phyloP scores from a whole-genome alignment of 2,329 filamentous ascomycete genomes.

The Claviceps africana region DNA sequence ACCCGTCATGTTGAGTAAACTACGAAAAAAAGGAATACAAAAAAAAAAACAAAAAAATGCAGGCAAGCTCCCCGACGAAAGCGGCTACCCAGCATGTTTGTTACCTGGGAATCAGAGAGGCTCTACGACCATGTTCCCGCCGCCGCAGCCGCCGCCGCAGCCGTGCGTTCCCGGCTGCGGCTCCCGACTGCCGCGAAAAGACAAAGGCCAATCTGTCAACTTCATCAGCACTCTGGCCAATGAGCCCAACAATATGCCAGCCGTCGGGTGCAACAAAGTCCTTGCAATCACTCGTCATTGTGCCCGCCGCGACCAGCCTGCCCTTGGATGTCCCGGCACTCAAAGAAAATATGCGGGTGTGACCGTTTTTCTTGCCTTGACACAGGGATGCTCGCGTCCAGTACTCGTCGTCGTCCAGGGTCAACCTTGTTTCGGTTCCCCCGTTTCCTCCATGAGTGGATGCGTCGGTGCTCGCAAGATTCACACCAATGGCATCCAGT shows the following conservation, averaged over 20 bases:
- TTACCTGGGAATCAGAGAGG: no score
- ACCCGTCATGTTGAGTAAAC: no score
- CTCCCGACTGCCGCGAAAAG: not conserved
- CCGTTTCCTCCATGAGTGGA: not conserved
- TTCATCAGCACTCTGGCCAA: not conserved
- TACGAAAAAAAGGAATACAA: no score
- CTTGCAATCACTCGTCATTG: not conserved
- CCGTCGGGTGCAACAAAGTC: not conserved
- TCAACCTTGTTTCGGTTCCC: not conserved
- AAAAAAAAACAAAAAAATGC: no score
- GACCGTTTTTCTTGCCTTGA: not conserved
- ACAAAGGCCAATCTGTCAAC: not conserved
- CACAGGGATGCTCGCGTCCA: not conserved
- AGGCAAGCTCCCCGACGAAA: no score
- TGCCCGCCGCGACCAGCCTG: not conserved
- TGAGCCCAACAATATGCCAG: not conserved
- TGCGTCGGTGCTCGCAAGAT: not conserved
- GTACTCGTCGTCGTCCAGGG: not conserved
- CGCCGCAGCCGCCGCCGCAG: no score
- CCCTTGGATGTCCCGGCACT: not conserved
- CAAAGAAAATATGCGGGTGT: not conserved
- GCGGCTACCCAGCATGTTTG: no score
- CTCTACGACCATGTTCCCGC: no score
- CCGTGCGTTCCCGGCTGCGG: not conserved
- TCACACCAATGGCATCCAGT: not conserved